Conservation (phyloP, 2,329 filamentous ascomycete species). For the Penicillium sp. region DNA sequence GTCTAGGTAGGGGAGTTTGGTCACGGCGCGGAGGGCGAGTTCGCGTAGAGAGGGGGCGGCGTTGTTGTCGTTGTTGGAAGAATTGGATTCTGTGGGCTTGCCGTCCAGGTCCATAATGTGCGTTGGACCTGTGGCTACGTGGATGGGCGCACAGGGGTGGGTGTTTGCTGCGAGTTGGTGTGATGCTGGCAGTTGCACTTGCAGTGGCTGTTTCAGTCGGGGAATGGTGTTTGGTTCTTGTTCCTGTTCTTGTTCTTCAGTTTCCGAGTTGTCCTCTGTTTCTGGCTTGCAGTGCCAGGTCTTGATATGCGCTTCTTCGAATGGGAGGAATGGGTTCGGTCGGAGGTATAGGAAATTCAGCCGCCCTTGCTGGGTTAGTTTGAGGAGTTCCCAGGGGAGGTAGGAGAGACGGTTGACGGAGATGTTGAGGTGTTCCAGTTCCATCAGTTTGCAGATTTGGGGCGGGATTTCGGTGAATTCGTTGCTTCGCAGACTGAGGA, state of each 20-base stretch:
- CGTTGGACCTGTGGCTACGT: constrained; percentile 36
- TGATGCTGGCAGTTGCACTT: too few relatives aligned
- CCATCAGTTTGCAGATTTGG: constrained; percentile 40
- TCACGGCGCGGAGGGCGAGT: constrained; percentile 40
- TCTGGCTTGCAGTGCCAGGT: constrained; percentile 30
- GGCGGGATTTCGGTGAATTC: constrained; percentile 42
- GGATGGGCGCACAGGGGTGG: constrained; percentile 34
- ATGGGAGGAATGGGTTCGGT: constrained; percentile 40
- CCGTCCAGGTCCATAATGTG: constrained; percentile 37
- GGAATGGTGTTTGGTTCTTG: neutral
- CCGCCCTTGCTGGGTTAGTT: constrained; percentile 38
- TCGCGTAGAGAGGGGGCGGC: constrained; percentile 44
- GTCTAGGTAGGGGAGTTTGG: constrained; percentile 36
- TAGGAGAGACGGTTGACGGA: constrained; percentile 42
- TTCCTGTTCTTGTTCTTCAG: neutral
- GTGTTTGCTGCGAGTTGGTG: constrained; percentile 19
- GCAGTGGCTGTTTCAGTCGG: constrained; percentile 10
- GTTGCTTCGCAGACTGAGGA: constrained; percentile 48
- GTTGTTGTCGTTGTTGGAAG: neutral
- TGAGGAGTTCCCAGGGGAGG: constrained; percentile 47
- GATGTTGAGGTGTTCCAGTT: constrained; percentile 46
- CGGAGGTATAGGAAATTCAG: constrained; percentile 40
- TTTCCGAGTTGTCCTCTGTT: constrained; percentile 4
- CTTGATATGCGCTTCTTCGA: constrained; percentile 30
- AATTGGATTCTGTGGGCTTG: constrained; percentile 15